These are phyloP conservation scores for Malassezia yamatoensis DNA, from an alignment of 1,284 basidiomycete species.

Conservation along the genomic window DNA sequence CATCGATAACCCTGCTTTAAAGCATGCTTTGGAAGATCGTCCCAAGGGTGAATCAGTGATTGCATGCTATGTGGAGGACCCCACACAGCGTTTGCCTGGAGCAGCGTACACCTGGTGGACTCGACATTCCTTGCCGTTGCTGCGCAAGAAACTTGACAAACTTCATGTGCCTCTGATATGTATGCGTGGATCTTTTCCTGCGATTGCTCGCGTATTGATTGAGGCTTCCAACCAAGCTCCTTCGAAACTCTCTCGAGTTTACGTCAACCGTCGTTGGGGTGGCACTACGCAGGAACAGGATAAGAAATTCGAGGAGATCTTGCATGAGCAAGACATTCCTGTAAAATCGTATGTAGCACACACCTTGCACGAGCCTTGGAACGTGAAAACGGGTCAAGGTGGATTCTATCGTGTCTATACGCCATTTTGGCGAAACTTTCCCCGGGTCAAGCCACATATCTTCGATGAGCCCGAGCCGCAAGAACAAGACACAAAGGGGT, in stretches of 20 bases:
- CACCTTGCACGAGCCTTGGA: slow-evolving; percentile 14
- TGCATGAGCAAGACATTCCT: neutral
- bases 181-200: slow-evolving; percentile 3
- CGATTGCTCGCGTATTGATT: neutral
- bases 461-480: slow-evolving; percentile 5
- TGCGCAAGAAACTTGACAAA: slow-evolving; percentile 1
- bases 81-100: slow-evolving; percentile 12
- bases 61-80: slow-evolving; percentile 10
- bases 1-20: slow-evolving; percentile 9
- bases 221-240: neutral
- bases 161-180: slow-evolving; percentile 9
- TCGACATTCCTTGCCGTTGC: slow-evolving; percentile 7
- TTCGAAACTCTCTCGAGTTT: neutral
- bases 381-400: slow-evolving; percentile 11
- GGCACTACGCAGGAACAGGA: slow-evolving; percentile 6
- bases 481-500: neutral
- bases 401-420: slow-evolving; percentile 9
- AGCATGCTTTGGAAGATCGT: neutral
- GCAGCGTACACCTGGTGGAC: slow-evolving; percentile 15
- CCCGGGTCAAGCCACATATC: neutral
- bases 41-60: neutral
- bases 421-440: slow-evolving; percentile 7
- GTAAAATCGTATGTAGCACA: neutral
- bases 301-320: neutral
- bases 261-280: slow-evolving; percentile 13